Percentiles rank a stretch among this genome's conserved stretches.
These are phyloP conservation scores for Phytophthora vignae DNA, from an alignment of 352 stramenopile genomes.

Conservation along the genomic window DNA sequence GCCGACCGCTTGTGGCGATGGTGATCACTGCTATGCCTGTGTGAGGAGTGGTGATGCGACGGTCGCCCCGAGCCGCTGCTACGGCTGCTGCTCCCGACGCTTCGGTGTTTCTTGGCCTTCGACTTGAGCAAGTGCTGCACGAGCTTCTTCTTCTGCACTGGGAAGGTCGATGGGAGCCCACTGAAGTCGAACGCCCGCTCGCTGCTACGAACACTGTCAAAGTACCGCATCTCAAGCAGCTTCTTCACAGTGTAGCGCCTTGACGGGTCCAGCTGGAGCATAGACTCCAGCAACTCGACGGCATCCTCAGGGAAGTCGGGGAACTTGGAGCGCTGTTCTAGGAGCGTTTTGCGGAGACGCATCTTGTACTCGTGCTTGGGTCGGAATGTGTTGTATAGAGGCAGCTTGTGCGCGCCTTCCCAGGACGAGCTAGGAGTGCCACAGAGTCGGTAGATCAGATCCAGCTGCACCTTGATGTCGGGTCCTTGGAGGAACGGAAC, in stretches of 20 bases:
- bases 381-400: slow-evolving; percentile 58
- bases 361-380: slow-evolving; percentile 83
- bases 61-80: slow-evolving; percentile 20
- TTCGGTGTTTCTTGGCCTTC: slow-evolving; percentile 49
- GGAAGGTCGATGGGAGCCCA: slow-evolving; percentile 54
- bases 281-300: slow-evolving; percentile 70
- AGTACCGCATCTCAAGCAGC: slow-evolving; percentile 68
- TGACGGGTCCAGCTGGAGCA: slow-evolving; percentile 80
- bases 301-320: slow-evolving; percentile 63
- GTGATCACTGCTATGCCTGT: slow-evolving; percentile 31
- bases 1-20: slow-evolving; percentile 37
- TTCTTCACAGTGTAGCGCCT: slow-evolving; percentile 60
- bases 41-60: slow-evolving; percentile 31
- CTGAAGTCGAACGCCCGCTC: slow-evolving; percentile 53
- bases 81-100: slow-evolving; percentile 20
- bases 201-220: slow-evolving; percentile 49
- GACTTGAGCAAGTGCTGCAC: slow-evolving; percentile 58
- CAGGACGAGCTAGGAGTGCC: slow-evolving; percentile 72
- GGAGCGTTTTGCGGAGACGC: slow-evolving; percentile 83
- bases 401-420: slow-evolving; percentile 57
- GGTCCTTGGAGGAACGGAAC: slow-evolving; percentile 70
- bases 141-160: slow-evolving; percentile 67
- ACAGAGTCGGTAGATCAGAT: slow-evolving; percentile 83
- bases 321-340: slow-evolving; percentile 63
- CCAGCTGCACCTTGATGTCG: slow-evolving; percentile 70